Base-by-base conservation (phyloP, 805 yeast genomes). In the Metschnikowia henanensis region DNA sequence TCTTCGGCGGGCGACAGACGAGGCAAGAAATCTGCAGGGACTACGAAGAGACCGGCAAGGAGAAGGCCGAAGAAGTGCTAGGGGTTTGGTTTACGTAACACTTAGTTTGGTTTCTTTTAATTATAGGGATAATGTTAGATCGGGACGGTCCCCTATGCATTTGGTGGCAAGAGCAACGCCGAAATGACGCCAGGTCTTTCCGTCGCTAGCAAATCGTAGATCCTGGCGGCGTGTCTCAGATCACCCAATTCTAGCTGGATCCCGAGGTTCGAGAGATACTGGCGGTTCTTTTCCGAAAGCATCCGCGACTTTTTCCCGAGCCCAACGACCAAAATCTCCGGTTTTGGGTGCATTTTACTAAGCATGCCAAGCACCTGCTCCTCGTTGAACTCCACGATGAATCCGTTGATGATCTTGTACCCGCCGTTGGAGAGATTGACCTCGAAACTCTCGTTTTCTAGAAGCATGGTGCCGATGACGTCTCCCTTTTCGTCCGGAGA, bases 181-280 rank as follows among this genome's bases (percentile, higher is more conserved):
- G 81, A 90, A n/a, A 87, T 80, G 25, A 80, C 82, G 20, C 73
- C 68, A 0, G 91, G 88, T 52, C 95, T 70, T 58, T 88, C 95
- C 0, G 92, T 85, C 1, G 92, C 90, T 46, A 87, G 64, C 33
- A 87, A 63, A 55, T 87, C 92, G 64, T 77, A 88, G 49, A 77
- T 81, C 50, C 78, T 75, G 10, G 86, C 91, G 0, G 88, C 86
- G 51, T 77, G 77, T 49, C 70, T 56, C 9, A 73, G 84, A 57
- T 81, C 85, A 22, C 87, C 76, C 3, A 83, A 68, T 54, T 87
- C 94, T 16, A 81, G 58, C 56, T 81, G 83, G n/a, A 86, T 77
- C 0, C 95, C 95, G 45, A 83, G 62, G 5, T 68, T 61, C 20
- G 75, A 72, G 45, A 87, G 71, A 46, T 59, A 63, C 30, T 64